Percentiles rank a stretch among this genome's conserved stretches.
These are phyloP conservation scores for Hyaloperonospora brassicae DNA, from an alignment of 352 stramenopile species.

Conservation along the genomic window DNA sequence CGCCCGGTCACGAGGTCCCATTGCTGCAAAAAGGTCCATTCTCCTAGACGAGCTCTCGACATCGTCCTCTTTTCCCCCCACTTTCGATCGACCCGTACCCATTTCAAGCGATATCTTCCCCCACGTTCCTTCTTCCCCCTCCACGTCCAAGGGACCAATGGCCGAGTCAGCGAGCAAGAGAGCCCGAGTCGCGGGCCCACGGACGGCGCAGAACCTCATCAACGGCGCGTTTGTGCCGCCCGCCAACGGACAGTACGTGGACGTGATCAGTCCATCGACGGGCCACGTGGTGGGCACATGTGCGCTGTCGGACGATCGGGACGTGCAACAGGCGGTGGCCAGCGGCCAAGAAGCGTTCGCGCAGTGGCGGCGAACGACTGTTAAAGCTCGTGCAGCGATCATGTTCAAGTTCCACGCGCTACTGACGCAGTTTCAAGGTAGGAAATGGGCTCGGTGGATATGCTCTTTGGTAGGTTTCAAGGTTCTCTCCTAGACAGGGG, in stretches of 20 bases:
- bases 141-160: background rate
- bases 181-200: conserved; percentile 10
- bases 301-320: conserved; percentile 63
- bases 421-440: conserved; percentile 79
- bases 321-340: conserved; percentile 85
- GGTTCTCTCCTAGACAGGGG: background rate
- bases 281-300: conserved; percentile 68
- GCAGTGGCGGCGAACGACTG: conserved; percentile 86
- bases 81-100: too few species aligned
- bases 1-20: too few species aligned
- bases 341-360: conserved; percentile 78
- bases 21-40: too few species aligned
- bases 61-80: too few species aligned
- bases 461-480: background rate
- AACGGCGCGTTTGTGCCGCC: conserved; percentile 51
- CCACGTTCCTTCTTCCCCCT: too few species aligned
- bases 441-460: background rate
- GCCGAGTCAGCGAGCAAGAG: conserved; percentile 14
- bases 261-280: conserved; percentile 61
- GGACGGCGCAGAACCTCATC: conserved; percentile 59
- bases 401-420: conserved; percentile 96
- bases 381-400: conserved; percentile 91
- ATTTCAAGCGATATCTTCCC: too few species aligned
- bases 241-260: conserved; percentile 31
- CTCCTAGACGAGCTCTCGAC: too few species aligned